Percentiles rank a stretch among this genome's conserved stretches.
Conservation (phyloP, 2,329 filamentous ascomycete species). For the Stromatinia cepivora region DNA sequence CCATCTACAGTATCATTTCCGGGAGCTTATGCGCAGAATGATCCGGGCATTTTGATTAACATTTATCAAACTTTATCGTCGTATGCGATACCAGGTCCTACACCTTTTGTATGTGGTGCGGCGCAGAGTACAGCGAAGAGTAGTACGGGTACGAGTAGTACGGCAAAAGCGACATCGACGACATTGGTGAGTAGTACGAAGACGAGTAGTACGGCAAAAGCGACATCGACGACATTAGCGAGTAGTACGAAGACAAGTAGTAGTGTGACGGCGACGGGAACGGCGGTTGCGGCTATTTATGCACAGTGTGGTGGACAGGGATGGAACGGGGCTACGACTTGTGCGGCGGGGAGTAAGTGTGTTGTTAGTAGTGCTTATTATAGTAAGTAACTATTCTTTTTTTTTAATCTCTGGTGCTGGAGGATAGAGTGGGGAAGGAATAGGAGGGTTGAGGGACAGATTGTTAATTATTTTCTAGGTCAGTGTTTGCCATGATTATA, state of each 20-base stretch:
- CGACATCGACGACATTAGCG: not conserved
- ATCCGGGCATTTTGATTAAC: slow-evolving; percentile 52
- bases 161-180: not conserved
- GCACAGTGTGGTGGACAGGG: slow-evolving; percentile 2
- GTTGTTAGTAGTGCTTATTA: slow-evolving; percentile 27
- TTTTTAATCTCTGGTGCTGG: not conserved
- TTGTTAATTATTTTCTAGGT: not conserved
- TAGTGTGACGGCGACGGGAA: not conserved
- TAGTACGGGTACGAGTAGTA: not conserved
- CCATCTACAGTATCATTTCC: slow-evolving; percentile 35
- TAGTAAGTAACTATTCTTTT: slow-evolving; percentile 9
- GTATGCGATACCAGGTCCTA: slow-evolving; percentile 46
- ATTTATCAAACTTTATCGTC: slow-evolving; percentile 44
- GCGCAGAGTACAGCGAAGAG: not conserved
- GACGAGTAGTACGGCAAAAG: not conserved
- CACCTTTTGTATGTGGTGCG: slow-evolving; percentile 34
- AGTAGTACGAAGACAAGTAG: slow-evolving; percentile 2
- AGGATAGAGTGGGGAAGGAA: too few species aligned
- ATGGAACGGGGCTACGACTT: slow-evolving; percentile 12
- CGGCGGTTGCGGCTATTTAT: slow-evolving; percentile 1
- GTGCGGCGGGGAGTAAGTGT: slow-evolving; percentile 23
- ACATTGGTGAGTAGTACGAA: not conserved
- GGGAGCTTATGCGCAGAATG: slow-evolving; percentile 40
- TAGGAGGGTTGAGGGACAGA: not conserved
- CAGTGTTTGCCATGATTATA: slow-evolving; percentile 2